Percentiles rank a stretch among this genome's conserved stretches.
Conservation (phyloP, 2,329 filamentous ascomycete species). For the Xylaria sp. region DNA sequence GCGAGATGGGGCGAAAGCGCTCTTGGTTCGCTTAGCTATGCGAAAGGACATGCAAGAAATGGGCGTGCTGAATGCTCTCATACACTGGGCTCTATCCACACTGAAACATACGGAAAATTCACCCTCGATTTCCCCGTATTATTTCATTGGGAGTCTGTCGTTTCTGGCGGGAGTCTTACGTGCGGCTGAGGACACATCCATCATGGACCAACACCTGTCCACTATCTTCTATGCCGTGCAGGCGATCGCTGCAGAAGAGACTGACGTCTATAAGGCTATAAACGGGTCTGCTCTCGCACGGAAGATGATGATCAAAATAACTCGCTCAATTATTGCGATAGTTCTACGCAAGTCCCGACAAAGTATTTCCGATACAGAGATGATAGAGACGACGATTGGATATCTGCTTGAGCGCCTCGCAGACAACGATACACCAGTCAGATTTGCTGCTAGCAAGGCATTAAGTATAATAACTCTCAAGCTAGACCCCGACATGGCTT, state of each 20-base stretch:
- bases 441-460: constrained; percentile 90
- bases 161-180: constrained; percentile 77
- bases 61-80: constrained; percentile 70
- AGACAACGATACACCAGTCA: constrained; percentile 89
- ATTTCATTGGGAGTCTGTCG: constrained; percentile 77
- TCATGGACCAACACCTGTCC: constrained; percentile 71
- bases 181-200: constrained; percentile 72
- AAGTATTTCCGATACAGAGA: constrained; percentile 52
- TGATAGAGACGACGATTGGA: constrained; percentile 82
- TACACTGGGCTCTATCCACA: constrained; percentile 71
- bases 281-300: constrained; percentile 77
- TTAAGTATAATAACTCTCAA: constrained; percentile 85
- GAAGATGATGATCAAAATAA: constrained; percentile 84
- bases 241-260: constrained; percentile 58
- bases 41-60: constrained; percentile 86
- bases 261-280: constrained; percentile 57
- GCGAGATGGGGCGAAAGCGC: constrained; percentile 80
- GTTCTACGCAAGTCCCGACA: constrained; percentile 59
- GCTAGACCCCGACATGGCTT: constrained; percentile 78
- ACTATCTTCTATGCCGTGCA: constrained; percentile 70
- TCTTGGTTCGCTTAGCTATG: constrained; percentile 82
- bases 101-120: constrained; percentile 54
- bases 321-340: constrained; percentile 74
- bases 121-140: constrained; percentile 64
- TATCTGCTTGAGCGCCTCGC: constrained; percentile 77